These are phyloP conservation scores for Clavispora vitiphila DNA, from an alignment of 805 yeast species.

Conservation along the genomic window DNA sequence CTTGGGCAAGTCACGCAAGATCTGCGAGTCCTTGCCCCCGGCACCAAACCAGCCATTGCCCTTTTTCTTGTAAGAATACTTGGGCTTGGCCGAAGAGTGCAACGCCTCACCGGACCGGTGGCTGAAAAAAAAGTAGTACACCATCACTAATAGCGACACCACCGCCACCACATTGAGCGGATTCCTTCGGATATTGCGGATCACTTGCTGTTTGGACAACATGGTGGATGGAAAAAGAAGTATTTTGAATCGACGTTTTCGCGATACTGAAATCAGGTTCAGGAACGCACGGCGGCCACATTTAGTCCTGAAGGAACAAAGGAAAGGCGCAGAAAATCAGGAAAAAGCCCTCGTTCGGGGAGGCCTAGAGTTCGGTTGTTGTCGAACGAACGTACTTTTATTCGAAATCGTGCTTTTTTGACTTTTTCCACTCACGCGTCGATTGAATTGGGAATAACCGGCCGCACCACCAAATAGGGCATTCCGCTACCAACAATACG, in stretches of 20 bases:
- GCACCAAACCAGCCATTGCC: conserved; percentile 42
- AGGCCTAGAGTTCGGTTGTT: too few species aligned
- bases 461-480: too few species aligned
- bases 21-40: conserved; percentile 46
- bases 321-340: too few species aligned
- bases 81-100: conserved; percentile 18
- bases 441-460: too few species aligned
- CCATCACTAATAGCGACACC: conserved; percentile 35
- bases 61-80: conserved; percentile 44
- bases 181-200: conserved; percentile 58
- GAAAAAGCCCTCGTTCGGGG: too few species aligned
- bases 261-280: background rate
- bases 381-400: too few species aligned
- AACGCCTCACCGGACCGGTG: conserved; percentile 2
- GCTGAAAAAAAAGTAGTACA: conserved; percentile 36
- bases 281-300: background rate
- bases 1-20: conserved; percentile 58
- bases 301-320: too few species aligned
- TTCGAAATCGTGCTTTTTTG: too few species aligned
- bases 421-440: too few species aligned
- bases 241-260: conserved; percentile 1
- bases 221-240: conserved; percentile 3
- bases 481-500: too few species aligned
- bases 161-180: conserved; percentile 48
- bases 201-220: conserved; percentile 14